These are phyloP conservation scores for Colletotrichum chlorophyti DNA, from an alignment of 2,329 filamentous ascomycete genomes.

Conservation along the genomic window DNA sequence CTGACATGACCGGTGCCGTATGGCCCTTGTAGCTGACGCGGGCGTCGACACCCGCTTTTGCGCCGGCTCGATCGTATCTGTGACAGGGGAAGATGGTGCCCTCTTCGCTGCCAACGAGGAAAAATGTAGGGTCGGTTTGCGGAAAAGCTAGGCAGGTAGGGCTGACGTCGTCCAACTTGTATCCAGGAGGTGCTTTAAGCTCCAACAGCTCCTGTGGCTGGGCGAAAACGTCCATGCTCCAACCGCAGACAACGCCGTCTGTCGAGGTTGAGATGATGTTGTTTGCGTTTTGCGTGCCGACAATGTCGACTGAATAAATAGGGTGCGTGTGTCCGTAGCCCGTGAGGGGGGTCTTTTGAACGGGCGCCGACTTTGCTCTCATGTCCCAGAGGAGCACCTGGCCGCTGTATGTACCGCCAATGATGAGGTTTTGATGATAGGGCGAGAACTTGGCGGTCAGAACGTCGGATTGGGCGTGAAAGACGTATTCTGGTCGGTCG, in stretches of 20 bases:
- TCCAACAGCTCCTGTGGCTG: constrained; percentile 95
- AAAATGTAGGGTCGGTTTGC: constrained; percentile 94
- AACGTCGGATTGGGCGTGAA: constrained; percentile 95
- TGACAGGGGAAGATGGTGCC: constrained; percentile 96
- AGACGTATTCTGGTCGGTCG: constrained; percentile 93
- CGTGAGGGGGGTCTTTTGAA: constrained; percentile 95
- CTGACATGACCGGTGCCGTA: constrained; percentile 91
- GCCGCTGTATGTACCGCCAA: constrained; percentile 95
- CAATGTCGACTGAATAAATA: constrained; percentile 92
- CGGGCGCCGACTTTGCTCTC: constrained; percentile 83
- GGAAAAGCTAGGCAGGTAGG: constrained; percentile 96
- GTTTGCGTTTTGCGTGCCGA: constrained; percentile 97
- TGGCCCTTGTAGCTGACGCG: constrained; percentile 90
- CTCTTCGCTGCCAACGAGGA: constrained; percentile 96
- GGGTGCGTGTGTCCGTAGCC: constrained; percentile 96
- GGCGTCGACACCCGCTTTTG: constrained; percentile 93
- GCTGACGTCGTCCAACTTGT: constrained; percentile 92
- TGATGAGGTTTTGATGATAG: constrained; percentile 94
- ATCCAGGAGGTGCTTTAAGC: constrained; percentile 82
- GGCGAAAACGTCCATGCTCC: constrained; percentile 97
- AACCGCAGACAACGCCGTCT: constrained; percentile 94
- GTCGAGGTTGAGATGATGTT: constrained; percentile 98
- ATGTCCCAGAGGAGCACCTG: constrained; percentile 98
- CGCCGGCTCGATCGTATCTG: constrained; percentile 94
- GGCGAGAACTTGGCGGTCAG: constrained; percentile 97